Percentiles rank a stretch among this genome's conserved stretches.
phyloP scores from a whole-genome alignment of 768 basidiomycete genomes.

The Collybiopsis confluens region DNA sequence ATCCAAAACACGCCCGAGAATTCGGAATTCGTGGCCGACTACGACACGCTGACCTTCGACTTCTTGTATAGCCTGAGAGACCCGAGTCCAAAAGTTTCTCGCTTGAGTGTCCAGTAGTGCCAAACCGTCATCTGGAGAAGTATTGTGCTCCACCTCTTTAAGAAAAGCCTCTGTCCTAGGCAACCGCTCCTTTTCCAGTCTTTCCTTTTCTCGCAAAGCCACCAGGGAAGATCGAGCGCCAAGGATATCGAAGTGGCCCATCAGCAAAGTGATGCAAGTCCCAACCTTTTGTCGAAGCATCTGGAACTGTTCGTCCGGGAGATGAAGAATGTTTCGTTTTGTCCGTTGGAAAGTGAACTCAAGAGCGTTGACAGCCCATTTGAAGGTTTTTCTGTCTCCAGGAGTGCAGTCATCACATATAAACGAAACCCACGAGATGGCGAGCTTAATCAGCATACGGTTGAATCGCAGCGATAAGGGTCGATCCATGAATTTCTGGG shows the following conservation, averaged over 20 bases:
- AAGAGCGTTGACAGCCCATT: conserved; percentile 95
- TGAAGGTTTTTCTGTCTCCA: conserved; percentile 91
- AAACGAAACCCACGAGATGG: conserved; percentile 97
- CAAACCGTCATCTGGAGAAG: conserved; percentile 13
- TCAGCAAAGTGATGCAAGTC: conserved; percentile 93
- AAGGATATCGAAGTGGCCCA: conserved; percentile 96
- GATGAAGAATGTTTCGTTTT: conserved; percentile 82
- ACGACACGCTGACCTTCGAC: conserved; percentile 64
- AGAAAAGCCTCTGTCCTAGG: conserved; percentile 43
- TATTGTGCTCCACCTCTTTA: conserved; percentile 50
- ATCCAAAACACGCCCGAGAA: conserved; percentile 89
- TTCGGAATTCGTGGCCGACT: conserved; percentile 64
- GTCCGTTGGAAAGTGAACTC: conserved; percentile 90
- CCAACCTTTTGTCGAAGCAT: conserved; percentile 89
- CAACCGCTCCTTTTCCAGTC: conserved; percentile 51
- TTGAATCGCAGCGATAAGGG: conserved; percentile 70
- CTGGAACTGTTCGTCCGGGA: conserved; percentile 86
- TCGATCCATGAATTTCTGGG: conserved; percentile 83
- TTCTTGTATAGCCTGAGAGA: conserved; percentile 50
- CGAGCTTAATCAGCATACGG: conserved; percentile 78
- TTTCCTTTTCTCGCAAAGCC: conserved; percentile 87
- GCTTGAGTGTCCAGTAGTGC: conserved; percentile 58
- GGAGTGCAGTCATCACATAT: conserved; percentile 98
- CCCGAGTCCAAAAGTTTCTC: conserved; percentile 74
- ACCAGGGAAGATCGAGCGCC: conserved; percentile 88